phyloP scores from a whole-genome alignment of 2,329 filamentous ascomycete species.

The Davidsoniella australis region DNA sequence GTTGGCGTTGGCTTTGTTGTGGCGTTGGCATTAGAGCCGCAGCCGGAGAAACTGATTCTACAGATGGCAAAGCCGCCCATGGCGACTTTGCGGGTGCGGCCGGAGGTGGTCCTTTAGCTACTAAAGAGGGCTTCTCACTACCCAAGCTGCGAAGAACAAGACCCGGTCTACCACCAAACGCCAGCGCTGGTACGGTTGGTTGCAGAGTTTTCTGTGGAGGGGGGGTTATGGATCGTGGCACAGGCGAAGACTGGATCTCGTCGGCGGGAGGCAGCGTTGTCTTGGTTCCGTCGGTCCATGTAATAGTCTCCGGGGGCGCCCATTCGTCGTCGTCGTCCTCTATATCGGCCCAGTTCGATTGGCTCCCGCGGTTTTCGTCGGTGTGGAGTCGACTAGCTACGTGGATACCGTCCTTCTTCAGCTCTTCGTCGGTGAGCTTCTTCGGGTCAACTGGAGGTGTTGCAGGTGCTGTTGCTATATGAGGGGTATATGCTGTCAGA shows the following conservation, averaged over 20 bases:
- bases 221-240: constrained; percentile 21
- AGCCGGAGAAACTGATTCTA: constrained; percentile 63
- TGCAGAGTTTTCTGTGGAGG: constrained; percentile 16
- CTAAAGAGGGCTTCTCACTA: constrained; percentile 50
- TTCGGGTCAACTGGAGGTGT: constrained; percentile 53
- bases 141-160: constrained; percentile 46
- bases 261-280: constrained; percentile 52
- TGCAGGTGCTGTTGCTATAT: constrained; percentile 24
- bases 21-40: constrained; percentile 18
- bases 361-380: constrained; percentile 50
- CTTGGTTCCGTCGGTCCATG: constrained; percentile 79
- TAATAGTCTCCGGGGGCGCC: constrained; percentile 60
- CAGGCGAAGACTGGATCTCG: constrained; percentile 12
- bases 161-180: constrained; percentile 29
- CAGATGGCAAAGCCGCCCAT: constrained; percentile 73
- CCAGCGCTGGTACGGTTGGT: background rate
- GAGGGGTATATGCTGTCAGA: constrained; percentile 14
- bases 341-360: constrained; percentile 78
- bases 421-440: constrained; percentile 72
- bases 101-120: constrained; percentile 51
- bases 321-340: constrained; percentile 81
- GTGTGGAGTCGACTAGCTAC: constrained; percentile 62
- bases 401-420: constrained; percentile 76
- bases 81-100: constrained; percentile 69
- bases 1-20: constrained; percentile 17